Percentiles rank a stretch among this genome's conserved stretches.
Conservation (phyloP, 2,329 filamentous ascomycete genomes). For the Exserohilum turcica region DNA sequence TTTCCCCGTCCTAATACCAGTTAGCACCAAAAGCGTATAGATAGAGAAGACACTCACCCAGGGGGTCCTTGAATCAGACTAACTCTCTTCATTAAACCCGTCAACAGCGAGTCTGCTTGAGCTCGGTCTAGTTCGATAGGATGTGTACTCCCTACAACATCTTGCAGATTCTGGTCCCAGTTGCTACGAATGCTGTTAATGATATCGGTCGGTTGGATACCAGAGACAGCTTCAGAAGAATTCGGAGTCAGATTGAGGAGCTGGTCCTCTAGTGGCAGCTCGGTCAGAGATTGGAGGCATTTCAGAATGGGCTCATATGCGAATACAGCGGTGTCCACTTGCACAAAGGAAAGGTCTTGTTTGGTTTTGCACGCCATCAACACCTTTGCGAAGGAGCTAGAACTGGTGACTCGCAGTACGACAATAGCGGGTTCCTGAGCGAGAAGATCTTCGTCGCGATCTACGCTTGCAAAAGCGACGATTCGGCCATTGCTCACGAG, state of each 20-base stretch:
- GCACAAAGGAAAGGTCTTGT: slow-evolving; percentile 55
- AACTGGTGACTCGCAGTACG: slow-evolving; percentile 58
- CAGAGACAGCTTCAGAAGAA: slow-evolving; percentile 26
- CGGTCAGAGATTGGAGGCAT: slow-evolving; percentile 60
- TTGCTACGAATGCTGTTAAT: slow-evolving; percentile 29
- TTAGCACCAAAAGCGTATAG: slow-evolving; percentile 12
- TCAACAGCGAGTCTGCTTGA: slow-evolving; percentile 62
- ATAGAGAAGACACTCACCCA: not conserved
- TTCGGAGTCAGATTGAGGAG: slow-evolving; percentile 50
- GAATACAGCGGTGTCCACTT: slow-evolving; percentile 70
- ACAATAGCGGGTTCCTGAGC: slow-evolving; percentile 53
- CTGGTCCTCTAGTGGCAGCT: slow-evolving; percentile 62
- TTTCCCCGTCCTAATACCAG: slow-evolving; percentile 68
- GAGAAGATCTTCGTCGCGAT: slow-evolving; percentile 58
- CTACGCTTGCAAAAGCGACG: slow-evolving; percentile 64
- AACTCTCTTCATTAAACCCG: slow-evolving; percentile 59
- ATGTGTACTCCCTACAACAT: slow-evolving; percentile 21
- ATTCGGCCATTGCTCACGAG: slow-evolving; percentile 59
- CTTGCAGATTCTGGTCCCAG: slow-evolving; percentile 25
- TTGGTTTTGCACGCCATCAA: slow-evolving; percentile 46
- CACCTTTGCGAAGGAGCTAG: slow-evolving; percentile 53
- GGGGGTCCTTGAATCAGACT: slow-evolving; percentile 75
- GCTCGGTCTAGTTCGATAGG: slow-evolving; percentile 55
- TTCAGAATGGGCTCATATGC: slow-evolving; percentile 70
- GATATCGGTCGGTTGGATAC: slow-evolving; percentile 29